Evolutionary conservation across 805 yeast species (phyloP).

Genomic region (Tetrapisispora arboricola): DNA sequence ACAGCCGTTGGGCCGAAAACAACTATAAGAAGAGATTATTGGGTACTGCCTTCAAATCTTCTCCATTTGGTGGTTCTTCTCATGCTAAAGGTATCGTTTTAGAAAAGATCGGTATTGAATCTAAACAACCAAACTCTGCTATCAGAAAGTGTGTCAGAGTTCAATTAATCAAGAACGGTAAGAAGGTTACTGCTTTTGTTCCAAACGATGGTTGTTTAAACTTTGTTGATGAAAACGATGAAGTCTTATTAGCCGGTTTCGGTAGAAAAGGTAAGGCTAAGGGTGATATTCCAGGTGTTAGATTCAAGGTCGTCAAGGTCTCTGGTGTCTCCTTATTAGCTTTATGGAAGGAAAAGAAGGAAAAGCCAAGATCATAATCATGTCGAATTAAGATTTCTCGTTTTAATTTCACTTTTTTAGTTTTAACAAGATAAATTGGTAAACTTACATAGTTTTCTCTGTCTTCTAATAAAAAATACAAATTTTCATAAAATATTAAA

Average conservation of each 20-base stretch:
- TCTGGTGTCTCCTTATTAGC: constrained; percentile 99
- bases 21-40: constrained; percentile 96
- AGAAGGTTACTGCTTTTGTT: constrained; percentile 99
- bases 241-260: constrained; percentile 99
- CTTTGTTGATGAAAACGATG: constrained; percentile 99
- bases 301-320: constrained; percentile 99
- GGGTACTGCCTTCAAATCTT: constrained; percentile 99
- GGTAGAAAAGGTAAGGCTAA: constrained; percentile 99
- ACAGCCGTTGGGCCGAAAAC: constrained; percentile 97
- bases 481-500: constrained; percentile 1
- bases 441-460: constrained; percentile 1
- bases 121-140: constrained; percentile 99
- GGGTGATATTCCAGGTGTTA: constrained; percentile 99
- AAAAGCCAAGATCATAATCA: constrained; percentile 96
- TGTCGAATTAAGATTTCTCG: constrained; percentile 1
- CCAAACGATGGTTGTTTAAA: constrained; percentile 99
- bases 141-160: constrained; percentile 99
- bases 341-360: constrained; percentile 99
- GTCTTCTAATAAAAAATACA: constrained; percentile 3
- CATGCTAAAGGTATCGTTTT: constrained; percentile 99
- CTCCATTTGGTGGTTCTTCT: constrained; percentile 99
- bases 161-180: constrained; percentile 99
- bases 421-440: constrained; percentile 1
- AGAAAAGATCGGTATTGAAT: constrained; percentile 99
- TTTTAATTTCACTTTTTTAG: constrained; percentile 2